Conservation (phyloP, 192 early-diverging fungal species). For the Linnemannia elongata region DNA sequence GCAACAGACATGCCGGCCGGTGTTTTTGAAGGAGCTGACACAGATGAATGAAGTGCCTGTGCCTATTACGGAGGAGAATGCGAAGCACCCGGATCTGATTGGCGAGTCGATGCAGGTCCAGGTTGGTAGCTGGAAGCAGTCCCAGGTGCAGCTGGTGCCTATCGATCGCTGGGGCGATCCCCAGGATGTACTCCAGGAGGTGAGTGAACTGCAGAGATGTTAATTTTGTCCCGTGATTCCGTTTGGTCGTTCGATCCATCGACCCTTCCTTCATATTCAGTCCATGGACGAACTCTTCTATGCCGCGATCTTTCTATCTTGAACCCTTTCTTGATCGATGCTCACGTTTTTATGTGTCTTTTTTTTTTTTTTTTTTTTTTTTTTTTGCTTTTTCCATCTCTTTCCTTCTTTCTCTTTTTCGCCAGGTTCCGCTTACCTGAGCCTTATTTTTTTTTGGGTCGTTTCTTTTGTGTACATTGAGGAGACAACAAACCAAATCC, state of each 20-base stretch:
- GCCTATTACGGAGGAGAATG: constrained; percentile 43
- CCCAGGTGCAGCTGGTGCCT: constrained; percentile 43
- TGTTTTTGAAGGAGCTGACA: constrained; percentile 48
- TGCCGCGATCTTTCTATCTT: background rate
- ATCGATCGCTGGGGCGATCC: constrained; percentile 43
- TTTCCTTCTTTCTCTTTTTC: background rate
- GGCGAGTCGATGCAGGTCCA: constrained; percentile 39
- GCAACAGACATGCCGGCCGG: constrained; percentile 52
- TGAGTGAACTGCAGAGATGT: background rate
- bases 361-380: background rate
- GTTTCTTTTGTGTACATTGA: background rate
- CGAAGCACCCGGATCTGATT: constrained; percentile 31
- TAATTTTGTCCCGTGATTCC: background rate
- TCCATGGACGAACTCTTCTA: background rate
- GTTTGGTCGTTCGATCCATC: background rate
- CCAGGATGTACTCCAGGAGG: constrained; percentile 49
- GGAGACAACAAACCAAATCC: background rate
- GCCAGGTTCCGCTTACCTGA: background rate
- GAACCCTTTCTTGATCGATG: background rate
- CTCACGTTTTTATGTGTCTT: background rate
- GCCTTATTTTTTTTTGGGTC: background rate
- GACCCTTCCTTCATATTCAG: too few relatives aligned
- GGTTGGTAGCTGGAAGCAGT: constrained; percentile 45
- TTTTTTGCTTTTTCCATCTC: background rate
- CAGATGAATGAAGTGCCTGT: constrained; percentile 26